Base-by-base conservation (phyloP, 352 stramenopile genomes). In the Phytophthora fragariae region DNA sequence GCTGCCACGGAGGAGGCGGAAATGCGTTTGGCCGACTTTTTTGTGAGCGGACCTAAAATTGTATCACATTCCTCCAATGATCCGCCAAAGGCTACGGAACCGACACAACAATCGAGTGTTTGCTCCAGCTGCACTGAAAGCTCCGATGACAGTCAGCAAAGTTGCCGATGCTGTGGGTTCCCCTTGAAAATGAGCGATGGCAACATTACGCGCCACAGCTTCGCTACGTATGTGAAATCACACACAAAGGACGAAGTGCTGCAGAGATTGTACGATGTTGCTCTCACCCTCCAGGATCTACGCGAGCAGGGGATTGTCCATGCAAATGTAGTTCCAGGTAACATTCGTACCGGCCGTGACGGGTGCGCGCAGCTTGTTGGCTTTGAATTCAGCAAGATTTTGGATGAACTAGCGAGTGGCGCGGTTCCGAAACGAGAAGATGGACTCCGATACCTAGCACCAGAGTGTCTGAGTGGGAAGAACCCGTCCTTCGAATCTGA, bases 301-400 rank as follows among this genome's bases (percentile, higher is more conserved):
- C 41, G 53, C 11, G 17, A 53, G 1, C 47, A 60, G 19, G n/a
- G 14, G 11, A 50, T 67, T 31, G n/a, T 67, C 2, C 49, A 67
- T 12, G 49, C n/a, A 15, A n/a, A 57, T 41, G 10, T 67, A 6
- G 21, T 29, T 11, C 60, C 60, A 8, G 9, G 10, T 3, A 67
- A 50, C 33, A 15, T 67, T 53, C n/a, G 31, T 39, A 52, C 54
- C 44, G 60, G 60, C 2, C 50, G 50, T 53, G 60, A 67, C 39
- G 60, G 60, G 35, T 19, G 35, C 15, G 47, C 60, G 10, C n/a
- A 58, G 15, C 53, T 67, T 33, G 2, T 14, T 14, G 49, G 17
- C 3, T 52, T 67, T 10, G 21, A 67, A 10, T 57, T 2, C 31
- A 52, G 60, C 33, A 50, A 17, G n/a, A 24, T 10, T 7, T n/a